Base-by-base conservation (phyloP, 345 rosid species). In the Kandelia obovata region DNA sequence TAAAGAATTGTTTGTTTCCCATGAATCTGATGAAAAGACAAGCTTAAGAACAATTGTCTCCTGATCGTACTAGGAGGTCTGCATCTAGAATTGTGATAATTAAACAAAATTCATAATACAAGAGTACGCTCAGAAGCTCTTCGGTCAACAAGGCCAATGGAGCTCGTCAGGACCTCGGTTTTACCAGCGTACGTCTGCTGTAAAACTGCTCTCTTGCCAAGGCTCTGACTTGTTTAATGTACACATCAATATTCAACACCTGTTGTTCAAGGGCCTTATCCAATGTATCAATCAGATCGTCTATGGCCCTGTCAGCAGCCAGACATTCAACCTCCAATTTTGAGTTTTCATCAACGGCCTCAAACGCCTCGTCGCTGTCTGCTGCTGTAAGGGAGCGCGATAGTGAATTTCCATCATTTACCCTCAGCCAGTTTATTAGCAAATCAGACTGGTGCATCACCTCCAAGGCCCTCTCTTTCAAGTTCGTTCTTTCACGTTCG, bases 131-230 rank as follows among this genome's bases (percentile, higher is more conserved):
- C 37, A 34, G 37, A 34, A 34, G 37, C 37, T 34, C 37, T 34
- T 34, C 37, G 6, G 4, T 32, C 10, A 3, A 32, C 8, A 2
- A 30, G 49, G 64, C 25, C 39, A 57, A 13, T 23, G 39, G 27
- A 64, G 61, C 6, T 53, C 46, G 16, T 61, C 46, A 28, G 37
- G 23, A 5, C 56, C 75, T 57, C 28, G 70, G 32, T 53, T 35
- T 65, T 21, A 75, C 25, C 7, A 69, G 64, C 71, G 0, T 26
- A 9, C 53, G 71, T 61, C 83, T 81, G 65, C 21, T 64, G 10
- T 32, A 35, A 61, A 83, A 91, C 61, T 89, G 94, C 69, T 88
- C 96, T 76, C 96, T 92, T 0, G 80, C 82, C 84, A 89, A 76
- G 6, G n/a, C 72, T 70, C 97, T 84, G 13, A 92, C 85, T 57